Percentiles rank a stretch among this genome's conserved stretches.
These are phyloP conservation scores for Scheffersomyces coipomensis DNA, from an alignment of 805 yeast species.

Conservation along the genomic window DNA sequence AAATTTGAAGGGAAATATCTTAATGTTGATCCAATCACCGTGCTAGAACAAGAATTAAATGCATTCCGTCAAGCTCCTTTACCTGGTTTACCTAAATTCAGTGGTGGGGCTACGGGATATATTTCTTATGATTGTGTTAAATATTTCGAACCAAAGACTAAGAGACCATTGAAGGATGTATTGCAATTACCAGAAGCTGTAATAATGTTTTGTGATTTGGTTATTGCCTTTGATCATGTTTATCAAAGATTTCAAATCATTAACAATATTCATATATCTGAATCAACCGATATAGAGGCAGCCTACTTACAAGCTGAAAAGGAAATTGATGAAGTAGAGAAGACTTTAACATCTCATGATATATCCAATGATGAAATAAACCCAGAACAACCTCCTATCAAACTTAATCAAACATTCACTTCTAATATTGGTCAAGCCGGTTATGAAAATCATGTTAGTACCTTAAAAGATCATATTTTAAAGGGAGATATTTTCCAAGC, in stretches of 20 bases:
- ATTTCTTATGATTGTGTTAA: constrained; percentile 95
- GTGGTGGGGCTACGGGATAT: constrained; percentile 97
- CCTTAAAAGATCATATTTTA: constrained; percentile 75
- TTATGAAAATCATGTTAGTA: constrained; percentile 77
- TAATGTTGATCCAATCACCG: constrained; percentile 75
- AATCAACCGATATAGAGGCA: constrained; percentile 19
- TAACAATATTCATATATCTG: constrained; percentile 62
- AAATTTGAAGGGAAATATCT: constrained; percentile 21
- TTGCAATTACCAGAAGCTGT: constrained; percentile 88
- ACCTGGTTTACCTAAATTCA: constrained; percentile 78
- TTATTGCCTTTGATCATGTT: constrained; percentile 92
- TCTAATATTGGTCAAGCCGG: constrained; percentile 95
- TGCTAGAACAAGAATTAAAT: constrained; percentile 73
- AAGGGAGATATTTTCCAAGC: constrained; percentile 96
- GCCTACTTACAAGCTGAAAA: constrained; percentile 7
- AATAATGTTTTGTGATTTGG: constrained; percentile 85
- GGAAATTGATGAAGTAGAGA: constrained; percentile 44
- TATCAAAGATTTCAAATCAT: constrained; percentile 90
- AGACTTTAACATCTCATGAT: constrained; percentile 43
- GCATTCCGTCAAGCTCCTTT: constrained; percentile 66
- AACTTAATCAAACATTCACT: constrained; percentile 63
- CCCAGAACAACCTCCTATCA: constrained; percentile 77
- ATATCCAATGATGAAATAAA: constrained; percentile 45
- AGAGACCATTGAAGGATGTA: constrained; percentile 70
- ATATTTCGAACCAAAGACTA: constrained; percentile 93